Percentiles rank a stretch among this genome's conserved stretches.
Conservation (phyloP, 768 basidiomycete species). For the Mycena filopes region DNA sequence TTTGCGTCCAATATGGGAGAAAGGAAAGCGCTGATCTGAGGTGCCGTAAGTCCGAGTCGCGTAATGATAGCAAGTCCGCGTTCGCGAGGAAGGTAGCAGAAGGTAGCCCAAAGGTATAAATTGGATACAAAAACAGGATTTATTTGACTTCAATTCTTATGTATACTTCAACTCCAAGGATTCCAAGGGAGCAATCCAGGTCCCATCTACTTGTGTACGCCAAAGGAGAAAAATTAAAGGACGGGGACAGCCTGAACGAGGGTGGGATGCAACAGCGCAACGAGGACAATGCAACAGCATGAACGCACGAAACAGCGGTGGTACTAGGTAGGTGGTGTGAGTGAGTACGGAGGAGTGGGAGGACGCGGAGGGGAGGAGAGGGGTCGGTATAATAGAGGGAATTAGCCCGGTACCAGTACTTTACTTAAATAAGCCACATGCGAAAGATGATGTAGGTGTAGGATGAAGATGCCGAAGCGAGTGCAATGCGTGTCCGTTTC, state of each 20-base stretch:
- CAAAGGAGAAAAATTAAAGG: constrained; percentile 8
- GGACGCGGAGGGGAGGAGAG: constrained; percentile 2
- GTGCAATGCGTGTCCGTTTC: constrained; percentile 34
- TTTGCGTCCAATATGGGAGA: not conserved
- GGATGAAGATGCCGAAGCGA: constrained; percentile 15
- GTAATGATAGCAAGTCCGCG: too few relatives aligned
- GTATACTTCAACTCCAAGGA: constrained; percentile 20
- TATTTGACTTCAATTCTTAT: constrained; percentile 32
- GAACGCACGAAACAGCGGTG: constrained; percentile 25
- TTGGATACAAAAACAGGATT: constrained; percentile 24
- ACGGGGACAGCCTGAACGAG: not conserved
- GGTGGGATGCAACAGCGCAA: constrained; percentile 16
- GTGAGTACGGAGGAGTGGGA: constrained; percentile 14
- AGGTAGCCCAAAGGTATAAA: not conserved
- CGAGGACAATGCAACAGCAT: constrained; percentile 28
- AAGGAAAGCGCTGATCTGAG: not conserved
- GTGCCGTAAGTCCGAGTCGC: not conserved
- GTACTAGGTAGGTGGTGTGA: constrained; percentile 6
- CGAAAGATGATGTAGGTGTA: constrained; percentile 19
- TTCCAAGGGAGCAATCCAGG: constrained; percentile 16
- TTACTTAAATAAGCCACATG: constrained; percentile 31
- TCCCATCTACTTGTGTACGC: constrained; percentile 30
- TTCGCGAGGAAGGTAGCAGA: too few relatives aligned
- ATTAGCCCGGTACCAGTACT: constrained; percentile 32
- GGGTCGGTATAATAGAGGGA: constrained; percentile 11